Base-by-base conservation (phyloP, 108 stramenopile species). In the Asterionellopsis glacialis region DNA sequence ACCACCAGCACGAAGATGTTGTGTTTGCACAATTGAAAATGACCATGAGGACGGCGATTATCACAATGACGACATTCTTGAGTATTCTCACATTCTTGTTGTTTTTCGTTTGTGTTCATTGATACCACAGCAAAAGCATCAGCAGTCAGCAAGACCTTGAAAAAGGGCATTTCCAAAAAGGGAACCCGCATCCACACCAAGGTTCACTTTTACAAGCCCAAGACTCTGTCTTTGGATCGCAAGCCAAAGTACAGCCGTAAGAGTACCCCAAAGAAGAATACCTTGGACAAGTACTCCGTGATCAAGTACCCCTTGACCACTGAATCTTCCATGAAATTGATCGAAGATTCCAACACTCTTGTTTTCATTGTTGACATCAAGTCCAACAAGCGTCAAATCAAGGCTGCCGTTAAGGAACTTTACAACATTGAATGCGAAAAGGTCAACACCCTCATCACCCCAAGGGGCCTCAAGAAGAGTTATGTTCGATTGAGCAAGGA, bases 381-480 rank as follows among this genome's bases (percentile, higher is more conserved):
- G 72, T 85, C 98, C 64, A 99, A 99, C 90, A 99, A 99, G 91
- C 86, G 95, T 55, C 99, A 98, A 87, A 99, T 99, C 87, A 98
- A 98, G 93, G 77, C 84, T 39, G 99, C 99, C 51, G 97, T 99
- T 9, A 81, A 93, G 76, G 94, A 92, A 44, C 75, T 98, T 33
- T 98, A 98, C 93, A 91, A 96, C 39, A 98, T 98, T 81, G 84
- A 96, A 69, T 90, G 85, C 51, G 87, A 91, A 54, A 98, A 97
- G 81, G 97, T 99, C 64, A 99, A 98, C 82, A 99, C 99, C 19
- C 94, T 99, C 63, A 97, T 99, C 80, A 96, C 97, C 53, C 98
- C 98, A 5, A 88, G 95, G 58, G 98, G 98, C 61, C 67, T 91
- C 73, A 99, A 99, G 93, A 99, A 99, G 90, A 94, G 95, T 50